phyloP scores from a whole-genome alignment of 2,329 filamentous ascomycete genomes.

The Magnaporthiopsis incrustans region DNA sequence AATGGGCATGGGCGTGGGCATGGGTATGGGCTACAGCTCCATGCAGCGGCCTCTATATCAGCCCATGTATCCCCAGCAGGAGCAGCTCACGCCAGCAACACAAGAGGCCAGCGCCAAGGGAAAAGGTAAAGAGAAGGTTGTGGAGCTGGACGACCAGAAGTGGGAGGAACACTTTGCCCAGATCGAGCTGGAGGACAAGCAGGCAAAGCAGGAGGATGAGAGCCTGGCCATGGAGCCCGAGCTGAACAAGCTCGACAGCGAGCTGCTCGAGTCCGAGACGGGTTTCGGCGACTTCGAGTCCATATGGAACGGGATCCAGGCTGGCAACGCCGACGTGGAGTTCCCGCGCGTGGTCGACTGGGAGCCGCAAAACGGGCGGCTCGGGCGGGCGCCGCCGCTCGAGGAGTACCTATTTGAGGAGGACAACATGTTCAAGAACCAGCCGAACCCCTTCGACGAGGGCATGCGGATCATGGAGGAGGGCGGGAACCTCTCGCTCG shows the following conservation, averaged over 20 bases:
- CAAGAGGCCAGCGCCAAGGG: conserved; percentile 29
- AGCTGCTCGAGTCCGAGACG: conserved; percentile 57
- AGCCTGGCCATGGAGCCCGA: conserved; percentile 70
- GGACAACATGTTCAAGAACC: conserved; percentile 79
- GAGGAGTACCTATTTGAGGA: conserved; percentile 93
- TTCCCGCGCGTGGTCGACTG: conserved; percentile 49
- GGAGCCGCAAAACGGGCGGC: conserved; percentile 50
- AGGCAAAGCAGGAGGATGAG: conserved; percentile 48
- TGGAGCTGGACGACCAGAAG: conserved; percentile 86
- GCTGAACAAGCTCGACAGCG: conserved; percentile 74
- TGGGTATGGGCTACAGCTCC: conserved; percentile 45
- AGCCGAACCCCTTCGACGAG: conserved; percentile 82
- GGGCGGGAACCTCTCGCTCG: conserved; percentile 88
- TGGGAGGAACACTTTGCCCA: conserved; percentile 97
- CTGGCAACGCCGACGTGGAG: conserved; percentile 65
- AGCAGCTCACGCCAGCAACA: neutral
- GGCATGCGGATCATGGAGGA: conserved; percentile 88
- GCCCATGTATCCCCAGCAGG: conserved; percentile 38
- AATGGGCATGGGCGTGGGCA: conserved; percentile 33
- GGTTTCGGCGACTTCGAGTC: conserved; percentile 84
- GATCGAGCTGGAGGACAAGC: conserved; percentile 62
- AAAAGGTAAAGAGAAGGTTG: conserved; percentile 84
- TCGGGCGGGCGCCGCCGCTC: conserved; percentile 64
- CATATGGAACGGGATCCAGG: conserved; percentile 77
- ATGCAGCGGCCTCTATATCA: conserved; percentile 43